Conservation (phyloP, 2,329 filamentous ascomycete species). For the Diaporthe amygdali region DNA sequence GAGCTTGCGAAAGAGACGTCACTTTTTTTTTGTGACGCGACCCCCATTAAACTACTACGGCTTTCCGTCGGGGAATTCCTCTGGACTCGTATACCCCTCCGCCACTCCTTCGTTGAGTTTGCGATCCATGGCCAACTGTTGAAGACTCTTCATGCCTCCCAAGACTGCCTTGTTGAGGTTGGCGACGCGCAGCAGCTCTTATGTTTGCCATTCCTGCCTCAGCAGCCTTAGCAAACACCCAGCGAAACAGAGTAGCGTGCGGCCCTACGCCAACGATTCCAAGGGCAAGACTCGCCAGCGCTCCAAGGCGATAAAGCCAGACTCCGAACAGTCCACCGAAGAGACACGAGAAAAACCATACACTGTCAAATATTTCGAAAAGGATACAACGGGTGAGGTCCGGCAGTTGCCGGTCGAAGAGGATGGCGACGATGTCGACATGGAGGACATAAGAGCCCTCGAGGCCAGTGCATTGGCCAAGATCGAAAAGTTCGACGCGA, state of each 20-base stretch:
- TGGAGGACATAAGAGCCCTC: conserved; percentile 76
- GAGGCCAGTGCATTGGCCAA: conserved; percentile 67
- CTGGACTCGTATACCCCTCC: neutral
- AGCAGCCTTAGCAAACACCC: neutral
- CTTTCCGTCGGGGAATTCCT: neutral
- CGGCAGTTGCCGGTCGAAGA: conserved; percentile 12
- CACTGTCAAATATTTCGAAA: conserved; percentile 23
- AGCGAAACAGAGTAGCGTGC: neutral
- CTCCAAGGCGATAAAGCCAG: neutral
- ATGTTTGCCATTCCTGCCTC: conserved; percentile 24
- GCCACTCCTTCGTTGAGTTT: neutral
- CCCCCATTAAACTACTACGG: neutral
- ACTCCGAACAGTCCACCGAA: neutral
- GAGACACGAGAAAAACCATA: neutral
- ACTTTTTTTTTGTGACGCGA: neutral
- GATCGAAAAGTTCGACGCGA: conserved; percentile 29
- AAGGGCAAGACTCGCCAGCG: neutral
- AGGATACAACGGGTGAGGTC: conserved; percentile 19
- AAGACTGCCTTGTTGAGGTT: conserved; percentile 21
- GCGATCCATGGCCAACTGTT: neutral
- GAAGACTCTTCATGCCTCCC: conserved; percentile 21
- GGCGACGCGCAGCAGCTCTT: conserved; percentile 22
- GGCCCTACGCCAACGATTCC: conserved; percentile 16
- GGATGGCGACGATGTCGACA: conserved; percentile 64
- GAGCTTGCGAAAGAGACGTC: neutral